Evolutionary conservation across 1,284 basidiomycete species (phyloP), one percentile per base, ranked within the genome.

Genomic region (Trichosporon ovoides): DNA sequence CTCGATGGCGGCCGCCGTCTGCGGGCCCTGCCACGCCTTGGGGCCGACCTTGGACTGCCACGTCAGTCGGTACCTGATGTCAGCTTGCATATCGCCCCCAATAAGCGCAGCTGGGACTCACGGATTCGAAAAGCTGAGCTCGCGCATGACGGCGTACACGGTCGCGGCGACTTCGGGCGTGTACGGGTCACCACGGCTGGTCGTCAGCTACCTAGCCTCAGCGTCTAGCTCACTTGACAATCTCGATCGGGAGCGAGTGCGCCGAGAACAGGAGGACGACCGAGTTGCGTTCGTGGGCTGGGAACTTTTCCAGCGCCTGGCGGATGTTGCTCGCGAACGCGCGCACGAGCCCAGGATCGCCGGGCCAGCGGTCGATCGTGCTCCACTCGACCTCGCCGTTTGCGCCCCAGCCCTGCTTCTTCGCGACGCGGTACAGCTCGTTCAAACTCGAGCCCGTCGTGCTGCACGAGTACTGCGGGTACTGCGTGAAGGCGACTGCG

Each of bases 31-130:
- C 96, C 96, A 98, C 24, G 94, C 91, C 37, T 88, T 88, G 3
- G 96, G 96, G 2, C 96, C 96, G 38, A 99, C 96, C 77, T 98
- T 90, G 18, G 88, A 91, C 80, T 99, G 96, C 96, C 96, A 99
- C 3, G 95, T 92, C 52, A 98, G 83, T 24, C 96, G 87, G 78
- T 88, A 98, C 87, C 56, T 72, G 55, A 19, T 33, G 56, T 60
- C 22, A 65, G 57, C 50, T 19, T 12, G 11, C 20, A 24, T 13
- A 16, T 18, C 18, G 11, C 9, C 12, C 5, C 28, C 10, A 22
- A 19, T 4, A 38, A 24, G 11, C 6, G 18, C 20, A 13, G 73
- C 74, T 28, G 78, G 60, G 43, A 78, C 76, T 68, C 76, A 82
- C 58, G 80, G 80, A 67, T 81, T 81, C 53, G 83, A 82, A 69